These are phyloP conservation scores for Fraxinus americana DNA, from an alignment of 257 asterid species.

Conservation along the genomic window DNA sequence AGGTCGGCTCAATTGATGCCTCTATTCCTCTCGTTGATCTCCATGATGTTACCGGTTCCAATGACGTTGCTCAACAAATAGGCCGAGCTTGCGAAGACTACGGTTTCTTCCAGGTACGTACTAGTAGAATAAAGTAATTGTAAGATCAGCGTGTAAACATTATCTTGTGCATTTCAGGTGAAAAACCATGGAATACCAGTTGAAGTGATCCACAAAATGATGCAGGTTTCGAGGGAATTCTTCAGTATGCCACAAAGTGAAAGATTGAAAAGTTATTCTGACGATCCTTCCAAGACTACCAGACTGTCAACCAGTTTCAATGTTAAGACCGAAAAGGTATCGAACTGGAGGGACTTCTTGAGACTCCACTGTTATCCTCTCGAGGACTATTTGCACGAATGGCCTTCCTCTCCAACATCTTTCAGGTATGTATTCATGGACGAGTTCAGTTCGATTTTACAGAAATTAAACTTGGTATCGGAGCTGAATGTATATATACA, in stretches of 20 bases:
- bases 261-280: not conserved
- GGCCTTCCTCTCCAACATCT: not conserved
- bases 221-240: not conserved
- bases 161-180: not conserved
- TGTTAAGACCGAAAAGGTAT: not conserved
- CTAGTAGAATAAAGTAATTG: too few species aligned
- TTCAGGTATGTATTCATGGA: not conserved
- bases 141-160: too few species aligned
- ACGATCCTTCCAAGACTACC: not conserved
- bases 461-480: too few species aligned
- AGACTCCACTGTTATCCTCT: slow-evolving; percentile 1
- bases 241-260: not conserved
- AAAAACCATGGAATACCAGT: slow-evolving; percentile 3
- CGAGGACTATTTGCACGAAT: not conserved
- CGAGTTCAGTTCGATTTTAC: too few species aligned
- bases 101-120: not conserved
- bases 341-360: not conserved
- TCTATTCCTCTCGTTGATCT: not conserved
- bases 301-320: not conserved
- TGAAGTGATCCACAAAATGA: not conserved
- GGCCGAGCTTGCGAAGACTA: not conserved
- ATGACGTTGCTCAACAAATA: not conserved
- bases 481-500: too few species aligned
- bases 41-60: too few species aligned
- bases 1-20: not conserved